Evolutionary conservation across 306 rosid genomes (phyloP).

Genomic region (Geum urbanum): DNA sequence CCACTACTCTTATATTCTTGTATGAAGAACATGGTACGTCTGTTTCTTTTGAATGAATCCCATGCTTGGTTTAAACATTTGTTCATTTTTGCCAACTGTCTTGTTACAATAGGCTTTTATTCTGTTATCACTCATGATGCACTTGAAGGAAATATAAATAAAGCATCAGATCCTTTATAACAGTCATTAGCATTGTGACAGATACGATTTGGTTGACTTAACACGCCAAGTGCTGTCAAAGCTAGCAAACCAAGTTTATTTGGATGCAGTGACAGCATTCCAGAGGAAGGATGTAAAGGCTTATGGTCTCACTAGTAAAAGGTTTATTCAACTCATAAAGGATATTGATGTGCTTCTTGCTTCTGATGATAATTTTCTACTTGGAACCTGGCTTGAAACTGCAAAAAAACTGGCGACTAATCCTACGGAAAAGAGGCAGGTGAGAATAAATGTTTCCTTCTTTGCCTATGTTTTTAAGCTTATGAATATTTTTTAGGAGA

Average conservation of each 20-base stretch:
- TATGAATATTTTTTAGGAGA: neutral
- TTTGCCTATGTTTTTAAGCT: conserved; percentile 10
- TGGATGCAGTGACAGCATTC: conserved; percentile 55
- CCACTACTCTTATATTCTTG: neutral
- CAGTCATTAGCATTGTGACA: conserved; percentile 32
- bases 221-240: conserved; percentile 85
- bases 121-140: neutral
- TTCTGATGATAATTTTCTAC: conserved; percentile 73
- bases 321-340: conserved; percentile 63
- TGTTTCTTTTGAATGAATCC: neutral
- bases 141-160: neutral
- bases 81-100: neutral
- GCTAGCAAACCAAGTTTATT: conserved; percentile 71
- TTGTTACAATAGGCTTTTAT: neutral
- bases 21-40: neutral
- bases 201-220: conserved; percentile 93
- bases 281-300: conserved; percentile 48
- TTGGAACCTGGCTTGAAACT: conserved; percentile 93
- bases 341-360: conserved; percentile 79
- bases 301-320: conserved; percentile 46
- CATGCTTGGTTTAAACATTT: neutral
- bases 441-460: conserved; percentile 23
- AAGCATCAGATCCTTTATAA: conserved; percentile 1
- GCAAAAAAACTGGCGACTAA: conserved; percentile 65
- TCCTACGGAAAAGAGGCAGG: conserved; percentile 65